Evolutionary conservation across 202 grass and related monocot genomes (phyloP), one percentile per base, ranked within the genome.

Genomic region (Miscanthus sacchariflorus): DNA sequence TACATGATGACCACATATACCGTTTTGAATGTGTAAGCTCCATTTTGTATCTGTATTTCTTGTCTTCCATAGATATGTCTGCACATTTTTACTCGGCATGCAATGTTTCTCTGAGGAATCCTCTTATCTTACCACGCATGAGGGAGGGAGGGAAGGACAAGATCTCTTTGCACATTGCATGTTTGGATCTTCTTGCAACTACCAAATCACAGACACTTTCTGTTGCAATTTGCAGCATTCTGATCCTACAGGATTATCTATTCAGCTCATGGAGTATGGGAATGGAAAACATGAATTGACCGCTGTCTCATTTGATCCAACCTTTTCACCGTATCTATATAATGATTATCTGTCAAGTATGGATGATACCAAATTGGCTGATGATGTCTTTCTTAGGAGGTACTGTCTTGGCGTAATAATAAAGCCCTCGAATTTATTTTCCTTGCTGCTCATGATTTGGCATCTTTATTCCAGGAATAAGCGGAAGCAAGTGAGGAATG

Each of bases 261-360:
- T 99, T 81, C 92, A 93, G 72, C 87, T 99, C 71, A 99, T 95
- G 93, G 97, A 96, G 45, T 91, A 93, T 87, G 89, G 90, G 7
- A 94, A 93, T 68, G 88, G 94, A 86, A 99, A 93, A 85, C 90
- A 91, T 72, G 94, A 98, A 72, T 86, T 91, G 48, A 97, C 95
- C 7, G 92, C 92, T 24, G 90, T 93, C 71, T 91, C 86, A 46
- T 88, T 96, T n/a, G 88, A 99, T 78, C 91, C 97, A 74, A 93
- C 93, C 83, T 99, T 99, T 88, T 88, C 93, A 19, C 77, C 88
- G 0, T 96, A 95, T 74, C 86, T 96, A 21, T 95, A 86, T 38
- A 83, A 58, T 49, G 88, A 95, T 80, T 92, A 93, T 84, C 66
- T 99, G 74, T 93, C 45, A 90, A 84, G 42, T 58, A 58, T 58